These are phyloP conservation scores for Linum lewisii DNA, from an alignment of 345 rosid species.

Conservation along the genomic window DNA sequence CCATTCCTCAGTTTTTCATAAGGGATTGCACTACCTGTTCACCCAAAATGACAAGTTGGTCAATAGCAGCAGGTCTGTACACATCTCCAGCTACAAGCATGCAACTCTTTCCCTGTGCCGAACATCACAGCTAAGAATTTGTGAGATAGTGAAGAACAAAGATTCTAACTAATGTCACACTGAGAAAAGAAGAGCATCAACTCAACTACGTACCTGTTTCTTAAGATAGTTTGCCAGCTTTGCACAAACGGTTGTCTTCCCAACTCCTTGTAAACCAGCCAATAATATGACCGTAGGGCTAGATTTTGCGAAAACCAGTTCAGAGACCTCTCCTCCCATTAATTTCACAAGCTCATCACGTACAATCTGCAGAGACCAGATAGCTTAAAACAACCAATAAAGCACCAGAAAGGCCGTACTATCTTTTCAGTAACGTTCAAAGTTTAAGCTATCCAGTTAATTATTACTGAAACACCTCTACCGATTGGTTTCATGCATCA, in stretches of 20 bases:
- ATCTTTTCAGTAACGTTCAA: background rate
- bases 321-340: slow-evolving; percentile 99
- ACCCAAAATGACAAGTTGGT: slow-evolving; percentile 92
- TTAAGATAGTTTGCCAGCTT: slow-evolving; percentile 86
- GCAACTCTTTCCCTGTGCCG: slow-evolving; percentile 70
- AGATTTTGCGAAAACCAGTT: slow-evolving; percentile 70
- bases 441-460: background rate
- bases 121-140: slow-evolving; percentile 7
- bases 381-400: slow-evolving; percentile 1
- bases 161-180: background rate
- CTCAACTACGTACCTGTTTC: slow-evolving; percentile 54
- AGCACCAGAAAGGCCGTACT: background rate
- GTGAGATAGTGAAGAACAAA: slow-evolving; percentile 1
- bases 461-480: too few species aligned
- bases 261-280: slow-evolving; percentile 98
- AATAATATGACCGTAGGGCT: slow-evolving; percentile 77
- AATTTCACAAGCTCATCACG: slow-evolving; percentile 79
- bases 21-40: slow-evolving; percentile 53
- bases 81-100: slow-evolving; percentile 99
- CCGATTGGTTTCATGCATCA: too few species aligned
- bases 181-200: background rate
- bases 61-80: slow-evolving; percentile 97
- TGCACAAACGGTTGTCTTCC: slow-evolving; percentile 94
- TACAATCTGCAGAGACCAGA: slow-evolving; percentile 48
- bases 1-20: too few species aligned